Evolutionary conservation across 371 early-diverging fungal species (phyloP).

Genomic region (Saksenaea oblongispora): DNA sequence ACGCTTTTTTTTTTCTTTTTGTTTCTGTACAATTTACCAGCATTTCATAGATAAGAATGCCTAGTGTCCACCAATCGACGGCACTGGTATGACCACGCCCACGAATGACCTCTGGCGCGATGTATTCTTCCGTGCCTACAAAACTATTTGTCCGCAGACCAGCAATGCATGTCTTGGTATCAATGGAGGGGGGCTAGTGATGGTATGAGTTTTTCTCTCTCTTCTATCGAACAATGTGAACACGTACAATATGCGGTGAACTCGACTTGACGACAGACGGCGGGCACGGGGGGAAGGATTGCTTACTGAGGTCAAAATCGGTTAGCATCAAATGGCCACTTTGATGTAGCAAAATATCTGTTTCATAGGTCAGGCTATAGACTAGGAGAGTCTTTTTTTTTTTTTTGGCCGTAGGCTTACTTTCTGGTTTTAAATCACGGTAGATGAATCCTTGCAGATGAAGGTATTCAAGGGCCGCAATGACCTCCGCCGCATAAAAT

Average conservation of each 20-base stretch:
- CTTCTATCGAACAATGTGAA: too few relatives aligned
- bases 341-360: conserved; percentile 91
- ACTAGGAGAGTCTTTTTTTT: too few relatives aligned
- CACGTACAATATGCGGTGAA: conserved; percentile 52
- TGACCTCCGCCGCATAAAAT: conserved; percentile 97
- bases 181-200: conserved; percentile 71
- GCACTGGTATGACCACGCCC: conserved; percentile 92
- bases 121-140: conserved; percentile 97
- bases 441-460: conserved; percentile 94
- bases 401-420: too few relatives aligned
- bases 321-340: conserved; percentile 96
- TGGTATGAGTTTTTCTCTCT: too few relatives aligned
- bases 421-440: conserved; percentile 98
- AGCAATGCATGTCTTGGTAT: conserved; percentile 81
- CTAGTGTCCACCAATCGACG: conserved; percentile 99
- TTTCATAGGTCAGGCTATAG: too few relatives aligned
- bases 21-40: conserved; percentile 49
- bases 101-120: conserved; percentile 94
- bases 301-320: conserved; percentile 88
- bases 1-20: conserved; percentile 16
- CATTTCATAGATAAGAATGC: conserved; percentile 98
- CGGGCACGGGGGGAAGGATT: conserved; percentile 71
- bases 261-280: conserved; percentile 76
- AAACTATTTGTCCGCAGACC: conserved; percentile 91
- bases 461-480: conserved; percentile 87